Evolutionary conservation across 176 grass and related monocot genomes (phyloP), one percentile per base, ranked within the genome.

Genomic region (Oryza punctata): DNA sequence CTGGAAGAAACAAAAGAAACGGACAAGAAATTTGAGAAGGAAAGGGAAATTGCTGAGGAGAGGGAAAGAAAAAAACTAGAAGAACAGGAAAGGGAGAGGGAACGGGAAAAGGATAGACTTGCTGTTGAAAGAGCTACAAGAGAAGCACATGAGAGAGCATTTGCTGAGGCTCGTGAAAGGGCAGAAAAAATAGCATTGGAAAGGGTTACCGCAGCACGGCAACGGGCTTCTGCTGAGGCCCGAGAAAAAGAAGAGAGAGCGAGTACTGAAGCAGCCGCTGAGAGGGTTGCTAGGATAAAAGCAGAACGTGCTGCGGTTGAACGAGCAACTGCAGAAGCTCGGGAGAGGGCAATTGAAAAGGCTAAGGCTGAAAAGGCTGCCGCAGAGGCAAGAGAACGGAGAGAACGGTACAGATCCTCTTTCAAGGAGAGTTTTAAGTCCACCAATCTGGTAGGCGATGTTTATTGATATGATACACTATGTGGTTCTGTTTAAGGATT

Each of bases 91-190:
- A 91, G 91, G 85, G 89, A 89, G 54, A 93, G 89, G 78, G 96
- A 99, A 78, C 87, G 96, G 70, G 90, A 89, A 67, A 99, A 99
- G 52, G 93, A 99, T 83, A 88, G 81, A 75, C 73, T 90, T 86
- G 93, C 91, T 60, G 83, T 99, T 85, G 96, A 99, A 88, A 91
- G 91, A 86, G 93, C 93, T 67, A 96, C 89, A 82, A 85, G 82
- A 81, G 93, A 94, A 86, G 90, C 87, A 0, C 90, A 92, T 0
- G 90, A 92, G 78, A 90, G 85, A 78, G 85, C 93, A 75, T 88
- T 92, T 88, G 83, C 80, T 63, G 87, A 94, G 43, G 89, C 81
- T 49, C 85, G 86, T 40, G 96, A 98, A 73, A 93, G 84, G 73
- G 96, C 93, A 45, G 92, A 91, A 65, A 94, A 90, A 67, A 95